Evolutionary conservation across 208 protist genomes (phyloP).

Genomic region (Leishmania guyanensis): DNA sequence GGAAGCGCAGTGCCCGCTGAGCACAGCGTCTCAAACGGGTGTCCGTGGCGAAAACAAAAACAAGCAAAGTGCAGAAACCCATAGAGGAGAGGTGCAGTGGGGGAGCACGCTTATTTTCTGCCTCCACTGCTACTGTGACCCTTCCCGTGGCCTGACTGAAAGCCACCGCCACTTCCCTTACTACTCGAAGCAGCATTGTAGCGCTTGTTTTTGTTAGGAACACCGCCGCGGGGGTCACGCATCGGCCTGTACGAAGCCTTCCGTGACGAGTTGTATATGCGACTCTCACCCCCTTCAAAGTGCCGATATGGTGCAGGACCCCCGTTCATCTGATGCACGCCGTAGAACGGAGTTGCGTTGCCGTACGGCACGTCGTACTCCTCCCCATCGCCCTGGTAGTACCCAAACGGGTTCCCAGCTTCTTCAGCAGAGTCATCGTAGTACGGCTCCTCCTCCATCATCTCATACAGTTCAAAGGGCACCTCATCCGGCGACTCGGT

Average conservation of each 20-base stretch:
- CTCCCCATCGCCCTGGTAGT: conserved; percentile 44
- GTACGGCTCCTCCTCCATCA: conserved; percentile 46
- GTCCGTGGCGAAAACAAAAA: not conserved
- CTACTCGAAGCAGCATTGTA: conserved; percentile 10
- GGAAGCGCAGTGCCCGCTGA: not conserved
- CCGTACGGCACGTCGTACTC: conserved; percentile 34
- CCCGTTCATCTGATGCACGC: conserved; percentile 66
- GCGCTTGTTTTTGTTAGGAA: conserved; percentile 24
- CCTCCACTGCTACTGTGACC: not conserved
- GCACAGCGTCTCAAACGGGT: not conserved
- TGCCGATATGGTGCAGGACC: conserved; percentile 25
- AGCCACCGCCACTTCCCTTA: conserved; percentile 8
- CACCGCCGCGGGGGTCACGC: conserved; percentile 23
- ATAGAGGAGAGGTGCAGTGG: not conserved
- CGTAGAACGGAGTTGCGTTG: conserved; percentile 57
- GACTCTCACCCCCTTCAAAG: conserved; percentile 6
- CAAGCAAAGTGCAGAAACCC: not conserved
- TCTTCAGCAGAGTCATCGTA: conserved; percentile 27
- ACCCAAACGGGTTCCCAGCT: conserved; percentile 51
- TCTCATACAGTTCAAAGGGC: conserved; percentile 54
- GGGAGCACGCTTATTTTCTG: not conserved
- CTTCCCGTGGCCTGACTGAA: not conserved
- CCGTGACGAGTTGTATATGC: conserved; percentile 22
- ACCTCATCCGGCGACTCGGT: conserved; percentile 72
- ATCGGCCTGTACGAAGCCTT: conserved; percentile 18